Conservation (phyloP, 371 early-diverging fungal species). For the Mucor piriformis region DNA sequence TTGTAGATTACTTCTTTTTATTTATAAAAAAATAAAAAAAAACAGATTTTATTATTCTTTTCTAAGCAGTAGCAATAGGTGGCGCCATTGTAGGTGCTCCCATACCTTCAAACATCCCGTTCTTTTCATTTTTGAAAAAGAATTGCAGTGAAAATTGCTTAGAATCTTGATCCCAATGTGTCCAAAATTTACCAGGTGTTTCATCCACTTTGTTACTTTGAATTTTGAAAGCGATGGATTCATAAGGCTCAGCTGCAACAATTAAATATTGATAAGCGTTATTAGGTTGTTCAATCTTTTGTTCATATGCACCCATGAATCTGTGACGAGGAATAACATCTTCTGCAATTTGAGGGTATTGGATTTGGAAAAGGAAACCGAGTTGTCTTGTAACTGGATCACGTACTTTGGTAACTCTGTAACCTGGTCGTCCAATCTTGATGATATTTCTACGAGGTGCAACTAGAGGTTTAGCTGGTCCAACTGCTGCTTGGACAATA, state of each 20-base stretch:
- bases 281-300: conserved; percentile 89
- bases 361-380: conserved; percentile 92
- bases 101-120: conserved; percentile 34
- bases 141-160: conserved; percentile 90
- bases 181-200: conserved; percentile 84
- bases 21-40: conserved; percentile 12
- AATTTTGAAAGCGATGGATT: conserved; percentile 93
- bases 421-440: conserved; percentile 98
- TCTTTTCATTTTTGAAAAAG: conserved; percentile 61
- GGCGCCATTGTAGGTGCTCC: conserved; percentile 12
- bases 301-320: conserved; percentile 99
- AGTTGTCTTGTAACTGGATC: conserved; percentile 88
- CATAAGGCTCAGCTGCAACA: conserved; percentile 97
- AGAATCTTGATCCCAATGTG: conserved; percentile 93
- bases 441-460: conserved; percentile 67
- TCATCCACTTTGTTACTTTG: conserved; percentile 92
- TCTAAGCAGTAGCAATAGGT: conserved; percentile 22
- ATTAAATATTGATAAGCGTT: conserved; percentile 90
- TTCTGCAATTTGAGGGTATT: conserved; percentile 87
- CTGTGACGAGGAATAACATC: conserved; percentile 86
- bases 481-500: conserved; percentile 55
- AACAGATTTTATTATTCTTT: not conserved
- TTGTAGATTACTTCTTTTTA: conserved; percentile 1
- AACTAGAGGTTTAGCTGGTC: conserved; percentile 51
- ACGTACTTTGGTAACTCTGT: conserved; percentile 92